Conservation (phyloP, 768 basidiomycete genomes). For the Inosperma sp. region DNA sequence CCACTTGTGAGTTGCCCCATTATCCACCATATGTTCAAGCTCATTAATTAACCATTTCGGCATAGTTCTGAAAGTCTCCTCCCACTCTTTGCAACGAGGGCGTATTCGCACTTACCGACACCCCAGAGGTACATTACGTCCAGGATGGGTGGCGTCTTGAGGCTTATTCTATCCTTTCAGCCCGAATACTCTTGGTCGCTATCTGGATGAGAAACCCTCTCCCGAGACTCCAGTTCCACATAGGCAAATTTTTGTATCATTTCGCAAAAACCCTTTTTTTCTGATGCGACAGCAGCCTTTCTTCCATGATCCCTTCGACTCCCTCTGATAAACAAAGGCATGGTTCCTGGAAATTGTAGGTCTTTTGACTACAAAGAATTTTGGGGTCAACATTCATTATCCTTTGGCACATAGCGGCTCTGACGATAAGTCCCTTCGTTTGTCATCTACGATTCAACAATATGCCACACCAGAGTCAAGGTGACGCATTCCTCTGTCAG, state of each 20-base stretch:
- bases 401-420: conserved; percentile 4
- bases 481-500: conserved; percentile 20
- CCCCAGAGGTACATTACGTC: conserved; percentile 22
- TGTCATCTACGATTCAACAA: conserved; percentile 29
- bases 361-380: not conserved
- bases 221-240: conserved; percentile 23
- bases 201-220: conserved; percentile 19
- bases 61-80: conserved; percentile 20
- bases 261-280: not conserved
- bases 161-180: conserved; percentile 7
- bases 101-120: conserved; percentile 25
- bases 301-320: conserved; percentile 1
- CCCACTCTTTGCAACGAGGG: conserved; percentile 21
- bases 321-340: conserved; percentile 3
- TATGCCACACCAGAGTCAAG: conserved; percentile 47
- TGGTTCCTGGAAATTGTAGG: conserved; percentile 14
- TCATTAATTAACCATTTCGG: conserved; percentile 7
- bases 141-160: not conserved
- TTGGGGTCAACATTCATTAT: not conserved
- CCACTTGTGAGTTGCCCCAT: not conserved
- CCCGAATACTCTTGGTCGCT: conserved; percentile 22
- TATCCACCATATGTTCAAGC: not conserved
- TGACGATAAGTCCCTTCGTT: conserved; percentile 11
- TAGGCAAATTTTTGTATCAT: conserved; percentile 9
- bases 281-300: not conserved